These are phyloP conservation scores for Penicillium polonicum DNA, from an alignment of 2,329 filamentous ascomycete species.

Conservation along the genomic window DNA sequence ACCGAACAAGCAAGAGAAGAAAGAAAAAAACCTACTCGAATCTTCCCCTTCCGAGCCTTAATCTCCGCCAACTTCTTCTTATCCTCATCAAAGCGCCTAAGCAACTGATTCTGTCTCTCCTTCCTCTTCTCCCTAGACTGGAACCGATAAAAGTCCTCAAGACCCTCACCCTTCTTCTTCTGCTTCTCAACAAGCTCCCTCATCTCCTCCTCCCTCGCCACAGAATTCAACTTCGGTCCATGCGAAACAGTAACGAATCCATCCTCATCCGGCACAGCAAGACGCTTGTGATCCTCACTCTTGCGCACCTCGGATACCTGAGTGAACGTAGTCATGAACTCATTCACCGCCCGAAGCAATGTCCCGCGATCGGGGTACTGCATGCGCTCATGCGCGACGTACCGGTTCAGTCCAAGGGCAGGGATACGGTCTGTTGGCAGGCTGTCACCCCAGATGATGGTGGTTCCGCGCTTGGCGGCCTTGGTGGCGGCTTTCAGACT, in stretches of 20 bases:
- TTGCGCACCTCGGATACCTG: conserved; percentile 66
- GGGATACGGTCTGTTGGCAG: conserved; percentile 56
- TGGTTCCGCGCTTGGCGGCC: conserved; percentile 56
- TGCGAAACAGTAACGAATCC: conserved; percentile 90
- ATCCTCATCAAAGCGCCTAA: conserved; percentile 75
- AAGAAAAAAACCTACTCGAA: conserved; percentile 45
- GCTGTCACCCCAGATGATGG: conserved; percentile 67
- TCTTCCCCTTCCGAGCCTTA: conserved; percentile 64
- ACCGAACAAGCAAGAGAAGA: neutral
- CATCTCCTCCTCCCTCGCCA: conserved; percentile 70
- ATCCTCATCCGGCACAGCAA: conserved; percentile 85
- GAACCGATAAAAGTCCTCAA: conserved; percentile 79
- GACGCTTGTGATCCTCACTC: conserved; percentile 60
- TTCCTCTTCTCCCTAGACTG: conserved; percentile 78
- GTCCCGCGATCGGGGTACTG: conserved; percentile 66
- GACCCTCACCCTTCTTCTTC: conserved; percentile 63
- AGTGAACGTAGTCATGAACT: conserved; percentile 78
- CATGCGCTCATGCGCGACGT: conserved; percentile 67
- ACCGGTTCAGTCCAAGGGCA: conserved; percentile 52
- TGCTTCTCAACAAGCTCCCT: conserved; percentile 58
- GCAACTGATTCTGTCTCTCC: conserved; percentile 66
- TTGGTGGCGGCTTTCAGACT: conserved; percentile 74
- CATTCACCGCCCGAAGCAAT: conserved; percentile 74
- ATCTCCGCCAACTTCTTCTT: conserved; percentile 68
- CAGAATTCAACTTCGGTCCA: conserved; percentile 69